Conservation (phyloP, 129 eudicot species). For the Ambrosia artemisiifolia region DNA sequence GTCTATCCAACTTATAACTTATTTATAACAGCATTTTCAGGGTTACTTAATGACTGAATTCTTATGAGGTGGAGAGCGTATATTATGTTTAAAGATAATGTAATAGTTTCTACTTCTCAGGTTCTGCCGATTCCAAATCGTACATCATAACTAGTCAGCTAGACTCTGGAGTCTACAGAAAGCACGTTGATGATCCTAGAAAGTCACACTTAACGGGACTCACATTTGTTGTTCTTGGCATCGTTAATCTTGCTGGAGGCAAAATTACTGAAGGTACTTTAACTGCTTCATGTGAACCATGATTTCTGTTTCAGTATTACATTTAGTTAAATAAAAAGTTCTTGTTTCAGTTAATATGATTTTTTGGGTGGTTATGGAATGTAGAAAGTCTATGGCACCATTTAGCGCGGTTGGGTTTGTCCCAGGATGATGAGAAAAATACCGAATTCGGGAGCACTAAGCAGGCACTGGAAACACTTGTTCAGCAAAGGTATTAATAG, state of each 20-base stretch:
- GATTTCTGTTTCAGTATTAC: background rate
- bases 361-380: constrained; percentile 10
- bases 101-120: constrained; percentile 30
- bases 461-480: constrained; percentile 73
- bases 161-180: constrained; percentile 54
- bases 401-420: constrained; percentile 76
- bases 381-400: constrained; percentile 94
- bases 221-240: constrained; percentile 65
- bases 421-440: constrained; percentile 69
- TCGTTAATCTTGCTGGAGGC: constrained; percentile 85
- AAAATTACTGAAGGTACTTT: constrained; percentile 72
- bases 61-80: too few relatives aligned
- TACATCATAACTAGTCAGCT: constrained; percentile 69
- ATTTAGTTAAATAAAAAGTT: background rate
- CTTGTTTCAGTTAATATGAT: background rate
- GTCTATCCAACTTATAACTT: background rate
- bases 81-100: background rate
- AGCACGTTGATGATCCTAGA: constrained; percentile 65
- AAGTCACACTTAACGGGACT: constrained; percentile 62
- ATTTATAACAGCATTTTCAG: background rate
- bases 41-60: constrained; percentile 11
- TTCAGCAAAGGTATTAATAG: constrained; percentile 72
- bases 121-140: constrained; percentile 66
- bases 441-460: constrained; percentile 61
- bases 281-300: constrained; percentile 5